phyloP scores from a whole-genome alignment of 805 yeast species.

The Naumovozyma castellii region DNA sequence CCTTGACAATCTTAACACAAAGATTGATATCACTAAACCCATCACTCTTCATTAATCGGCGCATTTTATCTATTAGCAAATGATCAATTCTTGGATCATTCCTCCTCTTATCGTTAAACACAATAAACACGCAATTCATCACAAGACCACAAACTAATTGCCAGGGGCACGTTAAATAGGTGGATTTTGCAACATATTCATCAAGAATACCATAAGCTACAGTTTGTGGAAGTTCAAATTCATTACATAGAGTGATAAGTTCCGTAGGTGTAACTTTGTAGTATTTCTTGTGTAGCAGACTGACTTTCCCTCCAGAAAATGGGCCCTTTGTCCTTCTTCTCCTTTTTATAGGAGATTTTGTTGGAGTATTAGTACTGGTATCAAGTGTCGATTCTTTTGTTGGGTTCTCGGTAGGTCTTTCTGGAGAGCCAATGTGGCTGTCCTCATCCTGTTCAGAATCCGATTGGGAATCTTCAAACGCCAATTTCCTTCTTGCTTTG shows the following conservation, averaged over 20 bases:
- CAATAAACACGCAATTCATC: conserved; percentile 45
- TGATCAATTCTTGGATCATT: conserved; percentile 41
- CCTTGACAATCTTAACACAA: conserved; percentile 46
- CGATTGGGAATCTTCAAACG: conserved; percentile 23
- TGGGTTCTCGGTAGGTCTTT: too few relatives aligned
- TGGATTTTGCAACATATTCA: conserved; percentile 41
- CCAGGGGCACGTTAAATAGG: conserved; percentile 56
- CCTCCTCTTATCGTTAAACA: conserved; percentile 40
- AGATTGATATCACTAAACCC: conserved; percentile 39
- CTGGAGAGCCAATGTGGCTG: too few relatives aligned
- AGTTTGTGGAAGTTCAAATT: conserved; percentile 50
- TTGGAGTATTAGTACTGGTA: not conserved
- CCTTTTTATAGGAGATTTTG: not conserved
- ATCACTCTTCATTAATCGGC: conserved; percentile 42
- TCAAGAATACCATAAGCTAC: conserved; percentile 42
- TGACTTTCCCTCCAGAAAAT: not conserved
- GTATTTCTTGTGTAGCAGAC: conserved; percentile 23
- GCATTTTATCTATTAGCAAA: conserved; percentile 42
- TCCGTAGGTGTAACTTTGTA: conserved; percentile 34
- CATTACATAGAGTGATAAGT: conserved; percentile 45
- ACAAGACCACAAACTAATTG: conserved; percentile 59
- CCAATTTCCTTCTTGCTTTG: conserved; percentile 25
- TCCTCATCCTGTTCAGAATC: conserved; percentile 4
- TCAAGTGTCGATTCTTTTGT: not conserved
- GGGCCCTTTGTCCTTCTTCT: not conserved